Percentiles rank a stretch among this genome's conserved stretches.
Evolutionary conservation across 2,329 filamentous ascomycete genomes (phyloP).

Genomic region (Fusarium domesticum): DNA sequence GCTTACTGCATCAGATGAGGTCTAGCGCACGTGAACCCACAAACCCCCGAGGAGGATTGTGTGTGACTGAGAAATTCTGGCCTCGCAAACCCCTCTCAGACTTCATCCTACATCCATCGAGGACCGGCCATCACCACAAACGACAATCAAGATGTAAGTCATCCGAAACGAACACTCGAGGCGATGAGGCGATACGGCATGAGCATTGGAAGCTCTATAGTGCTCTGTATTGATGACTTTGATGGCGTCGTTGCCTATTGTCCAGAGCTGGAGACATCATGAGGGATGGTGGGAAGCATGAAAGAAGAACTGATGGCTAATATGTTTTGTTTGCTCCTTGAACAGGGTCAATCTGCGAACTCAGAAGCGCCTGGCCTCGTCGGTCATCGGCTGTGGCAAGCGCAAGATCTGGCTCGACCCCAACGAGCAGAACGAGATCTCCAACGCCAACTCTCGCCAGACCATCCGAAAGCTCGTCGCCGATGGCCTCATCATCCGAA

Average conservation of each 20-base stretch:
- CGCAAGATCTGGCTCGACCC: conserved; percentile 99
- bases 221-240: conserved; percentile 18
- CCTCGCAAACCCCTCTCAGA: conserved; percentile 40
- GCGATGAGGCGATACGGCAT: conserved; percentile 12
- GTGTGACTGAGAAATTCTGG: conserved; percentile 41
- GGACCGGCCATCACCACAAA: conserved; percentile 42
- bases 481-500: conserved; percentile 99
- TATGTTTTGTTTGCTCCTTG: conserved; percentile 18
- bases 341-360: conserved; percentile 99
- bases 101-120: conserved; percentile 39
- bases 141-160: conserved; percentile 47
- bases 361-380: conserved; percentile 99
- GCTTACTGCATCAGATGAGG: conserved; percentile 36
- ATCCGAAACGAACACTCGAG: conserved; percentile 17
- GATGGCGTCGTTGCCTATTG: conserved; percentile 15
- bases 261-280: conserved; percentile 9
- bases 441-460: conserved; percentile 99
- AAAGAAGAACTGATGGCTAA: conserved; percentile 29
- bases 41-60: conserved; percentile 39
- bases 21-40: conserved; percentile 42
- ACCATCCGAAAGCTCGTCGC: conserved; percentile 99
- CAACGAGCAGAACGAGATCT: conserved; percentile 98
- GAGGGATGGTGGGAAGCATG: neutral
- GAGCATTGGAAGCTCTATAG: conserved; percentile 12
- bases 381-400: conserved; percentile 98